Percentiles rank a stretch among this genome's conserved stretches.
phyloP scores from a whole-genome alignment of 176 grass and related monocot genomes.

The Saccharum officinarum region DNA sequence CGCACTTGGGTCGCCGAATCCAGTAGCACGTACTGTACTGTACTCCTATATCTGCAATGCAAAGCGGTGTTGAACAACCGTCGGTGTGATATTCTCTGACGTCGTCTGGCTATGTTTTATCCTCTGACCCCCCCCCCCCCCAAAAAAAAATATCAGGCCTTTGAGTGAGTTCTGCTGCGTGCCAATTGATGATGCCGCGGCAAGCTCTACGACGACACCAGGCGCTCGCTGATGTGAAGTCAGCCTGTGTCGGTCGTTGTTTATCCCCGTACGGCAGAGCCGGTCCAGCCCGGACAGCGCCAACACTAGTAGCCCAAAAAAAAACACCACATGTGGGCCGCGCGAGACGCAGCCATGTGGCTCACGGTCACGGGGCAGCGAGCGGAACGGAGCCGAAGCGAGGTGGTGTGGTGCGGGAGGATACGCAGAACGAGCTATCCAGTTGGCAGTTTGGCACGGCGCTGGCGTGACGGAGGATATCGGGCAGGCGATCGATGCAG shows the following conservation, averaged over 20 bases:
- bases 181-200: neutral
- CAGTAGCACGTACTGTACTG: neutral
- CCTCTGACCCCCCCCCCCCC: no score
- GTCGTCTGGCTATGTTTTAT: neutral
- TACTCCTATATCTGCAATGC: neutral
- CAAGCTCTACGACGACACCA: neutral
- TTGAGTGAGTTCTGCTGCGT: neutral
- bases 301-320: no score
- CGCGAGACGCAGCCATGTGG: slow-evolving; percentile 9
- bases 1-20: neutral
- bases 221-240: neutral
- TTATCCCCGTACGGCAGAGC: no score
- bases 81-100: neutral
- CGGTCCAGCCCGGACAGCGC: no score
- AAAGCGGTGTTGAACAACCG: neutral
- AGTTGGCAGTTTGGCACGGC: slow-evolving; percentile 10
- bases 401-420: neutral
- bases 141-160: neutral
- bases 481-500: neutral
- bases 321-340: neutral
- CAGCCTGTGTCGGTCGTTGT: neutral
- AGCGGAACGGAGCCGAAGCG: no score
- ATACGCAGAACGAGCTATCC: neutral
- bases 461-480: neutral
- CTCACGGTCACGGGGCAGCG: neutral